phyloP scores from a whole-genome alignment of 1,139 yeast genomes.

The Chernovozyma sophiae-reginae region DNA sequence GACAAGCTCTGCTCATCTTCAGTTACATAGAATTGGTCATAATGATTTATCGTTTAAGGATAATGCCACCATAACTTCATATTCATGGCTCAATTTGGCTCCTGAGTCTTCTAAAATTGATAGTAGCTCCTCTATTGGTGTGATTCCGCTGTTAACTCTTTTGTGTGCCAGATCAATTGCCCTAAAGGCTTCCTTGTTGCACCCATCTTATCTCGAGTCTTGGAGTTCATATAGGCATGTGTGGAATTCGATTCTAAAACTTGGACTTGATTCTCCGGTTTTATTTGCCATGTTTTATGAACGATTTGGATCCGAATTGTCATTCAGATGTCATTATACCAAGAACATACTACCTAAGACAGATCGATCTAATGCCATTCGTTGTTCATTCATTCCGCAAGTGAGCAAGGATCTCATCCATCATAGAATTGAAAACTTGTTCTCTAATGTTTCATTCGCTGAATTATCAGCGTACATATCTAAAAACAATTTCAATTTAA shows the following conservation, averaged over 20 bases:
- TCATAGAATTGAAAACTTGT: constrained; percentile 36
- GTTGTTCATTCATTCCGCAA: constrained; percentile 7
- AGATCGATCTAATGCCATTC: not conserved
- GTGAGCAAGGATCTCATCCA: constrained; percentile 7
- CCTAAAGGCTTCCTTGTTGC: constrained; percentile 19
- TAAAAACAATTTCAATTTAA: constrained; percentile 1
- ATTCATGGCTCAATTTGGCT: not conserved
- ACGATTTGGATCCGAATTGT: constrained; percentile 13
- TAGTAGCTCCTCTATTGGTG: not conserved
- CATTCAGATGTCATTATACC: constrained; percentile 24
- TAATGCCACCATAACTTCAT: not conserved
- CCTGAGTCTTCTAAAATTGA: not conserved
- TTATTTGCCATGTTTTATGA: constrained; percentile 27
- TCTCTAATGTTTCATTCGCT: constrained; percentile 19
- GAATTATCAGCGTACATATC: constrained; percentile 1
- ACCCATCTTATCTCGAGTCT: constrained; percentile 16
- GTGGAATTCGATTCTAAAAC: constrained; percentile 27
- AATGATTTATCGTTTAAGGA: not conserved
- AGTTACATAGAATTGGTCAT: not conserved
- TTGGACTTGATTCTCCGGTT: constrained; percentile 28
- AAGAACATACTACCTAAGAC: not conserved
- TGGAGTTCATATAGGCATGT: constrained; percentile 29
- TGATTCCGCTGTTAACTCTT: not conserved
- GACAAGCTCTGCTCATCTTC: not conserved
- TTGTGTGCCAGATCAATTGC: constrained; percentile 28